Base-by-base conservation (phyloP, 2,329 filamentous ascomycete species). In the Bipolaris oryzae region DNA sequence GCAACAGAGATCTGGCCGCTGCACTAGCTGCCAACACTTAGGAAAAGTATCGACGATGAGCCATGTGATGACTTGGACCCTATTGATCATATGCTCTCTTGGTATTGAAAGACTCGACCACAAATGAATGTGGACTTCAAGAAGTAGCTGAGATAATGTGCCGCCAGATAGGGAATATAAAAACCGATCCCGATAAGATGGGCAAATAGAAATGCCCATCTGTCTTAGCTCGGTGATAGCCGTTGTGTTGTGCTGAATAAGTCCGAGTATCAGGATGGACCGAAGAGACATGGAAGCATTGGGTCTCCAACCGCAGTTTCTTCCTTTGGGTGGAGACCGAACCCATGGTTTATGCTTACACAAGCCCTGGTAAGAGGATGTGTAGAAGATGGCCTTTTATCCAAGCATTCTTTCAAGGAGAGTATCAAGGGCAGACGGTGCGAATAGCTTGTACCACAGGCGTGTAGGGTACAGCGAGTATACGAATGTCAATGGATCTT, bases 391-490 rank as follows among this genome's bases (percentile, higher is more conserved):
- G 31, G 54, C 15, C 45, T 39, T 42, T 18, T 52, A 16, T 33
- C 25, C 16, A 43, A 35, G 33, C 21, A 28, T 13, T 18, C 35
- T 11, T 52, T 47, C 13, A 37, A 55, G 43, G 35, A 31, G 33
- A 35, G 42, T 33, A 28, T 44, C 38, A 48, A 51, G 31, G 43
- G 51, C 23, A 23, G 39, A 44, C 16, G 37, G 37, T 42, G 37
- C 31, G 33, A 45, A 25, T 20, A 31, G 18, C 38, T 25, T 45
- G 47, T 18, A 44, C 43, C 48, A 37, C 45, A 34, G 25, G 46
- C 51, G 58, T 68, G 68, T 59, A 70, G 67, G 64, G 67, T 67
- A 62, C 68, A 71, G 47, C 31, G 43, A 57, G 55, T 45, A 58
- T 43, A 55, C 59, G 50, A 62, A 46, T 34, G 46, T 39, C 55